These are phyloP conservation scores for Thelonectria discophora DNA, from an alignment of 2,329 filamentous ascomycete species.

Conservation along the genomic window DNA sequence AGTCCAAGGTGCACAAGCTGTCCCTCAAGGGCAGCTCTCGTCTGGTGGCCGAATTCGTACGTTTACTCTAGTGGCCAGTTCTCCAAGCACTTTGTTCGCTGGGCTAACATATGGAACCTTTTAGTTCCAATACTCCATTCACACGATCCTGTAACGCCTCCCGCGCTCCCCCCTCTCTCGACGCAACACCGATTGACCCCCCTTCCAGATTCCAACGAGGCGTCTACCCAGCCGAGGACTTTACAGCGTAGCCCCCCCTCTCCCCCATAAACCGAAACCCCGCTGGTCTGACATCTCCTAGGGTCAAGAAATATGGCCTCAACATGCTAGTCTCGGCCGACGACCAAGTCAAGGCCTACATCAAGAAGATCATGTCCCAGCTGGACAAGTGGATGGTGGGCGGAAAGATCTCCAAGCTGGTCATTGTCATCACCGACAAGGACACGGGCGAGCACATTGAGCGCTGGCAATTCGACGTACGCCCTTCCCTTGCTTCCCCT, in stretches of 20 bases:
- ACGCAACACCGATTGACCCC: constrained; percentile 8
- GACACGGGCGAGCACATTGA: constrained; percentile 97
- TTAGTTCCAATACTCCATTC: constrained; percentile 96
- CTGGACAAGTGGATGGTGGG: constrained; percentile 97
- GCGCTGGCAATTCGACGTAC: constrained; percentile 98
- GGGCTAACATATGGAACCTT: constrained; percentile 28
- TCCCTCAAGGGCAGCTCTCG: constrained; percentile 86
- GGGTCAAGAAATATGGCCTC: constrained; percentile 97
- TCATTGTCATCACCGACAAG: constrained; percentile 96
- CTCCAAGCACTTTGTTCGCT: not conserved
- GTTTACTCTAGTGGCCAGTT: constrained; percentile 49
- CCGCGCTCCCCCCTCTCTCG: not conserved
- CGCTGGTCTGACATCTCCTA: constrained; percentile 27
- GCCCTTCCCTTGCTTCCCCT: constrained; percentile 57
- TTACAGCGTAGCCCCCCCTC: constrained; percentile 74
- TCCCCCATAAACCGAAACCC: not conserved
- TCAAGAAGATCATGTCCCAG: constrained; percentile 99
- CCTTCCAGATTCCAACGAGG: constrained; percentile 79
- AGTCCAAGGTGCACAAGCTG: constrained; percentile 87
- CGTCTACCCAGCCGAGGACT: constrained; percentile 93
- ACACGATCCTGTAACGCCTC: constrained; percentile 85
- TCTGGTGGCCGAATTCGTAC: constrained; percentile 93
- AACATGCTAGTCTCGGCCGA: constrained; percentile 98
- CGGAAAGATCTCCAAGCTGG: constrained; percentile 96
- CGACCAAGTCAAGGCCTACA: constrained; percentile 98